Percentiles rank a stretch among this genome's conserved stretches.
These are phyloP conservation scores for Pythium scleroteichum DNA, from an alignment of 352 stramenopile species.

Conservation along the genomic window DNA sequence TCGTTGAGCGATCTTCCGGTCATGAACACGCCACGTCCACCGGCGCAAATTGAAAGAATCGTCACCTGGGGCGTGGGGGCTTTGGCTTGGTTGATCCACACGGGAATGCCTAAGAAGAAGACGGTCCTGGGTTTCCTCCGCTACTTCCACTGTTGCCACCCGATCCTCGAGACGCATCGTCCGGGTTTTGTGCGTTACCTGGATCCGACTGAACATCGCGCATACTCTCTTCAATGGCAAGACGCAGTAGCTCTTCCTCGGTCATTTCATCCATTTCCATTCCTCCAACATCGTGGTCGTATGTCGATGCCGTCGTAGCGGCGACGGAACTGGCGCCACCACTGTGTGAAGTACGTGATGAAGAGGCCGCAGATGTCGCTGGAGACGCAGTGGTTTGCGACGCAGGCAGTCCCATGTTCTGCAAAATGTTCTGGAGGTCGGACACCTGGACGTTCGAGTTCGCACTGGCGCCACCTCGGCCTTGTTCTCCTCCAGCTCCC, in stretches of 20 bases:
- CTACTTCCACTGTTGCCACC: constrained; percentile 26
- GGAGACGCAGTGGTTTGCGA: constrained; percentile 69
- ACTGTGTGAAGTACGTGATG: constrained; percentile 70
- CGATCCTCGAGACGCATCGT: constrained; percentile 25
- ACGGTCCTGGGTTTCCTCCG: constrained; percentile 46
- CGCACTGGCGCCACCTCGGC: constrained; percentile 34
- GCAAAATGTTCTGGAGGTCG: constrained; percentile 85
- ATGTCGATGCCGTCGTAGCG: constrained; percentile 69
- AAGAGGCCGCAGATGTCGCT: constrained; percentile 72
- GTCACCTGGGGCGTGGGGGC: constrained; percentile 12
- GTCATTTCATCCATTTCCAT: constrained; percentile 89
- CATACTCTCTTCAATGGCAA: constrained; percentile 89
- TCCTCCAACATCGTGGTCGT: constrained; percentile 75
- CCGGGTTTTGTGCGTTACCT: constrained; percentile 58
- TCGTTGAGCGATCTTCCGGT: constrained; percentile 24
- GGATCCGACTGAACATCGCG: constrained; percentile 61
- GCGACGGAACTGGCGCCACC: constrained; percentile 65
- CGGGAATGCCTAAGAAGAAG: constrained; percentile 29
- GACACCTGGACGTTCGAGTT: constrained; percentile 74
- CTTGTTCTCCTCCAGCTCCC: constrained; percentile 68
- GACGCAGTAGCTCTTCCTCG: constrained; percentile 80
- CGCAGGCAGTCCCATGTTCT: constrained; percentile 85
- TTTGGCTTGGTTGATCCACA: not conserved
- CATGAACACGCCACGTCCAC: constrained; percentile 4
- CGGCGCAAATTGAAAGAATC: constrained; percentile 7